phyloP scores from a whole-genome alignment of 768 basidiomycete species.

The Hericium alpestre region DNA sequence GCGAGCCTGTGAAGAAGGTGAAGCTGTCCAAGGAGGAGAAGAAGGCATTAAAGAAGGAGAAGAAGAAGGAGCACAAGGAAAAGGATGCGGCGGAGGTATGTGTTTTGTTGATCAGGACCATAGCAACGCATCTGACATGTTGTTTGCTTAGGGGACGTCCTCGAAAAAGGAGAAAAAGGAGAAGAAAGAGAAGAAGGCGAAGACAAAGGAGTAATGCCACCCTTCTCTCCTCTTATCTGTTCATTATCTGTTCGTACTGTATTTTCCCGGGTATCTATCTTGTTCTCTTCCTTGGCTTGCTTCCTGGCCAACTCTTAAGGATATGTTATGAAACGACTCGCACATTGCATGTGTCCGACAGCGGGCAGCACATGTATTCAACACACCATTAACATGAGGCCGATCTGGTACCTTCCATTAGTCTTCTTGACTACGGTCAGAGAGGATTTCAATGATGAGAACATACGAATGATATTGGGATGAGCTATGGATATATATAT shows the following conservation, averaged over 20 bases:
- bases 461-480: too few species aligned
- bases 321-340: too few species aligned
- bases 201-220: conserved; percentile 30
- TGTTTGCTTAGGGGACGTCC: conserved; percentile 21
- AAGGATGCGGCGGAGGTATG: conserved; percentile 33
- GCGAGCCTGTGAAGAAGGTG: conserved; percentile 52
- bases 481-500: too few species aligned
- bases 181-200: conserved; percentile 41
- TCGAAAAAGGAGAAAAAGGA: conserved; percentile 30
- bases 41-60: conserved; percentile 72
- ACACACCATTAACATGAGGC: too few species aligned
- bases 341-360: too few species aligned
- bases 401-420: too few species aligned
- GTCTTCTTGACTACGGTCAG: too few species aligned
- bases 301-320: neutral
- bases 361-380: too few species aligned
- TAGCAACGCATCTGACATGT: neutral
- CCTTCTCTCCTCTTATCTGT: conserved; percentile 1
- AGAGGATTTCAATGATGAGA: too few species aligned
- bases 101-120: conserved; percentile 1
- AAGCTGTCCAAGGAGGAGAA: conserved; percentile 81
- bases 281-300: neutral
- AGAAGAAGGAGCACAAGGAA: conserved; percentile 52
- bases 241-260: conserved; percentile 1
- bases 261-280: neutral